Evolutionary conservation across 2,329 filamentous ascomycete genomes (phyloP), one percentile per base, ranked within the genome.

Genomic region (Colletotrichum acutatum): DNA sequence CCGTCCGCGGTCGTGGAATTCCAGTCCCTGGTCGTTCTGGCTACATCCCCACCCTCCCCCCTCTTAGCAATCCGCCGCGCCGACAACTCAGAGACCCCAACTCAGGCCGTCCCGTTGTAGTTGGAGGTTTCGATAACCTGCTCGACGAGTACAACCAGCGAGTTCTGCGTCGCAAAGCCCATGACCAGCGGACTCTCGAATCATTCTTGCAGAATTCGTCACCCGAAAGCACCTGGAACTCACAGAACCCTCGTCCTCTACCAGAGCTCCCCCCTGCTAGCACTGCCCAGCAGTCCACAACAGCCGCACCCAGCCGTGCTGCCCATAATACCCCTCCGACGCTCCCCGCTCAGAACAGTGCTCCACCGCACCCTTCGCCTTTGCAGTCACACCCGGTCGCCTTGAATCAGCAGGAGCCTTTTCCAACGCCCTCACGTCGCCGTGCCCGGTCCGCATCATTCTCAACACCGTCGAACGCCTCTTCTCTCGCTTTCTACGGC

Each of bases 51-150:
- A 72, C 67, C 12, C 64, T 74, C 54, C 30, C 68, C 49, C 54
- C 63, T 11, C 53, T 62, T 24, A 73, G 64, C 56, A 73, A 59
- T 42, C 52, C 37, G 54, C 49, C 56, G 54, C 69, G 61, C 42
- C 62, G 67, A 58, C 68, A 69, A 32, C 68, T 63, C 28, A 62
- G 42, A 42, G 52, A 57, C 28, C 34, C 62, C 24, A 65, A 60
- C 22, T 53, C 49, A 57, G 53, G 71, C 62, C 74, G 71, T 46
- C 74, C 74, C 26, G 49, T 72, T 11, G 46, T 74, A 32, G 66
- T 75, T 30, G 74, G 74, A 57, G 74, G 62, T 28, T 75, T 59
- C 67, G 74, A 74, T 46, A 74, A 74, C 54, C 63, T 66, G 16
- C 63, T 70, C 56, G 26, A 73, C 16, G 71, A 73, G 4, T 49